A percentile compares a stretch with the other conserved stretches of the same genome.
These are phyloP conservation scores for Lotus japonicus DNA, from an alignment of 306 rosid genomes.

Conservation along the genomic window DNA sequence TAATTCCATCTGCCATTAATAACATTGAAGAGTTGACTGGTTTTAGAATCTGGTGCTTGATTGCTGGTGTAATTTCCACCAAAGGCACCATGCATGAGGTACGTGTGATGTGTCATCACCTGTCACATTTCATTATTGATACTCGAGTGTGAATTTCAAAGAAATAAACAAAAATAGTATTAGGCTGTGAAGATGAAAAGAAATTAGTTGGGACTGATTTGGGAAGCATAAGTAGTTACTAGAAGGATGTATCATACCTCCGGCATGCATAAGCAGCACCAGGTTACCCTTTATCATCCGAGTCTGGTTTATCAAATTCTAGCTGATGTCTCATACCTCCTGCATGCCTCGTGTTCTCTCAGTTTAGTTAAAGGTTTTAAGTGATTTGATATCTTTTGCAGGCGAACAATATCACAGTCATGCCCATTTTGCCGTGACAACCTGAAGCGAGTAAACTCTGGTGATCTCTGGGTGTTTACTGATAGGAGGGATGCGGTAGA, in stretches of 20 bases:
- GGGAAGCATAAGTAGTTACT: background rate
- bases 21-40: background rate
- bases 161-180: background rate
- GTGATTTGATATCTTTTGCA: constrained; percentile 28
- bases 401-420: constrained; percentile 79
- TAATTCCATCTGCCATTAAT: no score
- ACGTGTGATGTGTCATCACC: background rate
- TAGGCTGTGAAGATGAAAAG: background rate
- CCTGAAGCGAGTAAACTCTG: constrained; percentile 82
- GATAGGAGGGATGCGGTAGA: constrained; percentile 76
- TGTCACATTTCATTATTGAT: background rate
- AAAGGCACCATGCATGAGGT: background rate
- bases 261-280: no score
- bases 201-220: background rate
- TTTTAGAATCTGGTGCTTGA: constrained; percentile 11
- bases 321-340: background rate
- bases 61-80: constrained; percentile 19
- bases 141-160: constrained; percentile 7
- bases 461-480: constrained; percentile 87
- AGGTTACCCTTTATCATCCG: background rate
- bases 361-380: background rate
- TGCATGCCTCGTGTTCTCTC: background rate
- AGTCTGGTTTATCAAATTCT: background rate
- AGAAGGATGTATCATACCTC: background rate
- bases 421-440: constrained; percentile 97